phyloP scores from a whole-genome alignment of 2,329 filamentous ascomycete genomes.

The Nemania sp. region DNA sequence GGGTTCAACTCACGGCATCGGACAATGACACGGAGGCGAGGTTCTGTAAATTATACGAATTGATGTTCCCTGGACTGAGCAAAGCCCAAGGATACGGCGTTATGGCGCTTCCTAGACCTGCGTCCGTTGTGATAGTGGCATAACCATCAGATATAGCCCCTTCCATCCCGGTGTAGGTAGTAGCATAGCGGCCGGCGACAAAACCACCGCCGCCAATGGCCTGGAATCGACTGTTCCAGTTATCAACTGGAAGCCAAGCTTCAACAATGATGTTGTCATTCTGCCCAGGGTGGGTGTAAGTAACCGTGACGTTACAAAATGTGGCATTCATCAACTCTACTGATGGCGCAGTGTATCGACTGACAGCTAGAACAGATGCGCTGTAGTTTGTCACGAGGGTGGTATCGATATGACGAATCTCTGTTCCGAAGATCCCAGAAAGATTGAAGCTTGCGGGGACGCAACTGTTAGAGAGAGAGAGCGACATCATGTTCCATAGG shows the following conservation, averaged over 20 bases:
- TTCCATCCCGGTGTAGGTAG: not conserved
- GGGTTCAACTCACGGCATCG: not conserved
- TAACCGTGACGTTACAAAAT: constrained; percentile 58
- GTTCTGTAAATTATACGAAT: not conserved
- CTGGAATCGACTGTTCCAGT: constrained; percentile 54
- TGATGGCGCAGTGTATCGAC: not conserved
- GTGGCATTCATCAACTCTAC: not conserved
- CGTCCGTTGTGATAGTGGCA: constrained; percentile 10
- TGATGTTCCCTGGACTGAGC: not conserved
- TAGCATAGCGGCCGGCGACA: not conserved
- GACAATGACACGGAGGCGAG: not conserved
- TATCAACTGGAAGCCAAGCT: constrained; percentile 45
- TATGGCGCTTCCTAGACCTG: not conserved
- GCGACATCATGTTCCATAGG: no score
- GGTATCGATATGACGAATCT: not conserved
- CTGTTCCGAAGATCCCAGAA: constrained; percentile 1
- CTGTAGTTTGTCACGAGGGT: constrained; percentile 12
- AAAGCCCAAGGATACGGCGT: not conserved
- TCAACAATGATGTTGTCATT: constrained; percentile 53
- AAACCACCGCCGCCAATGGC: constrained; percentile 53
- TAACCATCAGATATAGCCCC: constrained; percentile 10
- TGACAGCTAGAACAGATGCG: not conserved
- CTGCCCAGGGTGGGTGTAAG: constrained; percentile 57
- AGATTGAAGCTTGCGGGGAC: not conserved
- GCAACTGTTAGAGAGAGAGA: not conserved